Evolutionary conservation across 495 filamentous ascomycete species (phyloP).

Genomic region (Margaritispora aquatica): DNA sequence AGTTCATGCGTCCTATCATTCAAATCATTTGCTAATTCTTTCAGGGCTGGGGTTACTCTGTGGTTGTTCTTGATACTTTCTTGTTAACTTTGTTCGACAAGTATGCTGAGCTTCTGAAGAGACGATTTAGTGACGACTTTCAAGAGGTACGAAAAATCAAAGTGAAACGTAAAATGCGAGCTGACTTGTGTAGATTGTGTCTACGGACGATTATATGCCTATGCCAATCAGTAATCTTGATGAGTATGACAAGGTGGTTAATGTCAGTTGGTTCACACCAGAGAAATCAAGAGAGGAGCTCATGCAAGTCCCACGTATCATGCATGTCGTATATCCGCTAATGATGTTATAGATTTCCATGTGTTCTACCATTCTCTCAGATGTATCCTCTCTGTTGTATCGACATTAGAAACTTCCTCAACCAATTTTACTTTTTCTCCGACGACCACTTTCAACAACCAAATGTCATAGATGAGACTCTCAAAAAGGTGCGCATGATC

Average conservation of each 20-base stretch:
- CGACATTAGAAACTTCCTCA: conserved; percentile 92
- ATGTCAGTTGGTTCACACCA: conserved; percentile 87
- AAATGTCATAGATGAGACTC: conserved; percentile 78
- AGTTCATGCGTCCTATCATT: too few relatives aligned
- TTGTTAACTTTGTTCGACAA: conserved; percentile 83
- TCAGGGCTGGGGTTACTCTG: conserved; percentile 74
- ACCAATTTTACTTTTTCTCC: conserved; percentile 93
- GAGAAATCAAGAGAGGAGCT: conserved; percentile 71
- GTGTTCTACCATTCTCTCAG: conserved; percentile 90
- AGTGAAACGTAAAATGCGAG: background rate
- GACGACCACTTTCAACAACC: conserved; percentile 90
- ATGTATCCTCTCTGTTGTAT: conserved; percentile 99
- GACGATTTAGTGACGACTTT: conserved; percentile 86
- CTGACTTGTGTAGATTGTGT: conserved; percentile 61
- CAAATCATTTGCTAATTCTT: background rate
- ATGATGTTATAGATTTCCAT: conserved; percentile 60
- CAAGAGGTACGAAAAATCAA: conserved; percentile 54
- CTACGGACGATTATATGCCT: conserved; percentile 98
- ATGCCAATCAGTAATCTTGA: conserved; percentile 89
- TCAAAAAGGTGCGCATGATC: conserved; percentile 56
- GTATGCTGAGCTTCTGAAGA: conserved; percentile 88
- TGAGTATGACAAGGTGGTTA: conserved; percentile 91
- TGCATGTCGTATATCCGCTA: conserved; percentile 6
- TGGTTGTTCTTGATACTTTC: conserved; percentile 73
- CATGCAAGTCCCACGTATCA: conserved; percentile 46